Evolutionary conservation across 2,329 filamentous ascomycete species (phyloP), one percentile per base, ranked within the genome.

Genomic region (Blumeriella jaapii): DNA sequence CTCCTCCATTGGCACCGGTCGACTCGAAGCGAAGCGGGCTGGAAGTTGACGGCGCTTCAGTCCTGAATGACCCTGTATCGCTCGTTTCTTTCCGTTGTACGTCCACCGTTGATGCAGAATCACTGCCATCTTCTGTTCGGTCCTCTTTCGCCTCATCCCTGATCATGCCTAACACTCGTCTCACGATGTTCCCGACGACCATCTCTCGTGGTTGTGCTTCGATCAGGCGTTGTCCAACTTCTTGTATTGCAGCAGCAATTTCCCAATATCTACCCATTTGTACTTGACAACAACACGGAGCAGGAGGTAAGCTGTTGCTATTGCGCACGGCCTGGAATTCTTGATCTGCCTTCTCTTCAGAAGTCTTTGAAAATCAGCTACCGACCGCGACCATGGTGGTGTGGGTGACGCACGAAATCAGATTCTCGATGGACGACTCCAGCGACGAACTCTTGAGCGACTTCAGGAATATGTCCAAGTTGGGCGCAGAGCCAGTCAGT

Each of bases 131-230:
- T 31, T 62, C 76, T 41, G 82, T 82, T 39, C 78, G 67, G 48
- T 85, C 80, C 51, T 93, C 84, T 49, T 83, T 79, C 24, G 83
- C 82, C 53, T 96, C 87, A 54, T 95, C 87, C 33, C 91, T 77
- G 46, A 98, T 91, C 45, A 98, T 69, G 27, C 86, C 83, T 23
- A 98, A 65, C 2, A 96, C 82, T 43, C 91, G 78, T 41, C 87
- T 77, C 29, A 95, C 84, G 48, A 98, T 87, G 54, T 98, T 98
- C 34, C 86, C 89, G 28, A 95, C 85, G 4, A 86, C 84, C 49
- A 94, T 78, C 62, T 96, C 91, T 41, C 81, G 74, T 11, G 89
- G 89, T 52, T 93, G 85, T 6, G 91, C 87, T 36, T 80, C 74
- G 22, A 52, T 78, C 27, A 98, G 68, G 36, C 77, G 74, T 49